Percentiles rank a stretch among this genome's conserved stretches.
These are phyloP conservation scores for Hericium alpestre DNA, from an alignment of 768 basidiomycete genomes.

Conservation along the genomic window DNA sequence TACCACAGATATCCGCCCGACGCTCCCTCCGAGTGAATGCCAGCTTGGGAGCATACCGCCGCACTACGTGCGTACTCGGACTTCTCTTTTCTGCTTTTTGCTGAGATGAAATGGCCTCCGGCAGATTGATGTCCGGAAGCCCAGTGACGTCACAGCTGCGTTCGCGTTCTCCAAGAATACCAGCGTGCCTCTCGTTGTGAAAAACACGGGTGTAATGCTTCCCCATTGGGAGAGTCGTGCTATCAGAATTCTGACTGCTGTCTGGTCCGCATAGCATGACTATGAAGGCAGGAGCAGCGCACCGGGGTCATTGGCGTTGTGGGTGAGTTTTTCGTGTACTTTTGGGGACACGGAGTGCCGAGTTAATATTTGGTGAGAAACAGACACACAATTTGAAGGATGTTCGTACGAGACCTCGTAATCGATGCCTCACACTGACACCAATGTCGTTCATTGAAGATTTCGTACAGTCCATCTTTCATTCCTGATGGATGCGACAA, in stretches of 20 bases:
- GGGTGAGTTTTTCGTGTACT: slow-evolving; percentile 11
- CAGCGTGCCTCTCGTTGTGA: slow-evolving; percentile 19
- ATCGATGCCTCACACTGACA: not conserved
- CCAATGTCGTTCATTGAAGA: slow-evolving; percentile 1
- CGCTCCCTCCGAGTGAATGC: too few relatives aligned
- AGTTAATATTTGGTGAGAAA: not conserved
- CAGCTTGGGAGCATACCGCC: too few relatives aligned
- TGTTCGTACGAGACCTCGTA: slow-evolving; percentile 1
- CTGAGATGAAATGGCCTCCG: not conserved
- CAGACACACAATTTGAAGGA: slow-evolving; percentile 13
- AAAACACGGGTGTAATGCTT: slow-evolving; percentile 18
- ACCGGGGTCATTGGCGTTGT: slow-evolving; percentile 17
- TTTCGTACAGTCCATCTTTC: slow-evolving; percentile 9
- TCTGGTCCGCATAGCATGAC: slow-evolving; percentile 14
- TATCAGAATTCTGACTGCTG: not conserved
- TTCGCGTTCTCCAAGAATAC: slow-evolving; percentile 16
- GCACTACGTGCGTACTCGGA: too few relatives aligned
- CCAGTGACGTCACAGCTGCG: slow-evolving; percentile 18
- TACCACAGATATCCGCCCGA: too few relatives aligned
- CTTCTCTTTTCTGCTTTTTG: too few relatives aligned
- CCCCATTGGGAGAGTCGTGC: not conserved
- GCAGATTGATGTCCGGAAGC: slow-evolving; percentile 18
- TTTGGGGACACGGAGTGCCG: not conserved
- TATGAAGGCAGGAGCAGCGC: slow-evolving; percentile 23
- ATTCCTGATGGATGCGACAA: slow-evolving; percentile 13